Evolutionary conservation across 257 asterid genomes (phyloP).

Genomic region (Solanum peruvianum): DNA sequence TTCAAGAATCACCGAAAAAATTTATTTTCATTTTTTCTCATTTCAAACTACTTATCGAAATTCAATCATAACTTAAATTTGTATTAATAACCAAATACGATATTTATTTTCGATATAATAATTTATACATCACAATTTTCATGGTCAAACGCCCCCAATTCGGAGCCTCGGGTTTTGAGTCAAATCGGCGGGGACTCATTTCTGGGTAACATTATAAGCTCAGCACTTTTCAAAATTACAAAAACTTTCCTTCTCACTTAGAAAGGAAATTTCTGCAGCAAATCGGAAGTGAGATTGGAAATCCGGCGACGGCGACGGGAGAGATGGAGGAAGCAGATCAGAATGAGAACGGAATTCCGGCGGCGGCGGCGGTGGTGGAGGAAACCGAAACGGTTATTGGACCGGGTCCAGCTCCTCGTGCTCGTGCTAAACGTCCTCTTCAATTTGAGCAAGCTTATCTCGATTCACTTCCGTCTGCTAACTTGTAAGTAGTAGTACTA

Average conservation of each 20-base stretch:
- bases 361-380: conserved; percentile 4
- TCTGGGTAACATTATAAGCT: not conserved
- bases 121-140: not conserved
- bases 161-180: not conserved
- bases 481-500: conserved; percentile 38
- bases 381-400: conserved; percentile 39
- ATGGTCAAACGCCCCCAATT: not conserved
- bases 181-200: not conserved
- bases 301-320: not conserved
- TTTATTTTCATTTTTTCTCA: too few relatives aligned
- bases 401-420: conserved; percentile 67
- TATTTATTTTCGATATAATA: too few relatives aligned
- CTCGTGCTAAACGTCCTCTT: conserved; percentile 72
- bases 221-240: not conserved
- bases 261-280: not conserved
- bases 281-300: not conserved
- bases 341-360: conserved; percentile 18
- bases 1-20: too few relatives aligned
- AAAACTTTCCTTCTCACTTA: not conserved
- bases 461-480: conserved; percentile 83
- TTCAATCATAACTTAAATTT: not conserved
- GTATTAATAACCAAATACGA: not conserved
- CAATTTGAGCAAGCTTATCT: conserved; percentile 90
- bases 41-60: not conserved
- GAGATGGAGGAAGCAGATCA: conserved; percentile 29